Percentiles rank a stretch among this genome's conserved stretches.
phyloP scores from a whole-genome alignment of 768 basidiomycete species.

The Pholiota molesta region DNA sequence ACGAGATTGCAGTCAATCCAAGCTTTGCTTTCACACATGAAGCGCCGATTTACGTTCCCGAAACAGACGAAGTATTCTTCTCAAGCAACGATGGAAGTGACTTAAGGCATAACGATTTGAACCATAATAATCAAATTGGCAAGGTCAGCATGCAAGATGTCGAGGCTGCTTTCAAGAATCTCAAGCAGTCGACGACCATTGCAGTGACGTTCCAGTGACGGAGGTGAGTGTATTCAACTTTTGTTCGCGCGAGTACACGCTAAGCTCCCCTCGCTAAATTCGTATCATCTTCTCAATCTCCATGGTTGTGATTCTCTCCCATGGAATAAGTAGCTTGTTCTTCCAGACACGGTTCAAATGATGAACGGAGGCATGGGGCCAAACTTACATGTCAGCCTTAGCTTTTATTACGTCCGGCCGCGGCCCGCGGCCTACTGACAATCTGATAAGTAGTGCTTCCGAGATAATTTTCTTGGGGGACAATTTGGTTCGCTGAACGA shows the following conservation, averaged over 20 bases:
- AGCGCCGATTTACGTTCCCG: constrained; percentile 66
- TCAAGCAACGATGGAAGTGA: constrained; percentile 69
- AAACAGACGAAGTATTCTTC: constrained; percentile 71
- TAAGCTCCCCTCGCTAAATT: not conserved
- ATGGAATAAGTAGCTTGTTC: constrained; percentile 45
- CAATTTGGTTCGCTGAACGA: constrained; percentile 86
- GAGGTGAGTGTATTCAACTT: not conserved
- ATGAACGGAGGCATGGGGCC: constrained; percentile 71
- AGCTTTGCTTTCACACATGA: constrained; percentile 77
- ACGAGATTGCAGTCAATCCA: constrained; percentile 57
- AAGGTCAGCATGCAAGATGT: constrained; percentile 65
- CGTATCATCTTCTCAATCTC: not conserved
- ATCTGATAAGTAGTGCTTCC: no score
- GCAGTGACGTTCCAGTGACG: constrained; percentile 24
- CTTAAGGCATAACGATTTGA: constrained; percentile 48
- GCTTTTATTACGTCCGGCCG: constrained; percentile 67
- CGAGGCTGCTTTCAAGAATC: constrained; percentile 37
- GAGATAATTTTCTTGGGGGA: constrained; percentile 76
- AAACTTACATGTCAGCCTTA: constrained; percentile 49
- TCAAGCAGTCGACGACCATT: constrained; percentile 33
- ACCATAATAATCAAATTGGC: constrained; percentile 63
- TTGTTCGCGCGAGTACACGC: not conserved
- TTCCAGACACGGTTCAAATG: constrained; percentile 62
- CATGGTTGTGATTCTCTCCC: not conserved
- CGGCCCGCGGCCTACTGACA: no score